Evolutionary conservation across 257 asterid genomes (phyloP).

Genomic region (Solanum lignicaule): DNA sequence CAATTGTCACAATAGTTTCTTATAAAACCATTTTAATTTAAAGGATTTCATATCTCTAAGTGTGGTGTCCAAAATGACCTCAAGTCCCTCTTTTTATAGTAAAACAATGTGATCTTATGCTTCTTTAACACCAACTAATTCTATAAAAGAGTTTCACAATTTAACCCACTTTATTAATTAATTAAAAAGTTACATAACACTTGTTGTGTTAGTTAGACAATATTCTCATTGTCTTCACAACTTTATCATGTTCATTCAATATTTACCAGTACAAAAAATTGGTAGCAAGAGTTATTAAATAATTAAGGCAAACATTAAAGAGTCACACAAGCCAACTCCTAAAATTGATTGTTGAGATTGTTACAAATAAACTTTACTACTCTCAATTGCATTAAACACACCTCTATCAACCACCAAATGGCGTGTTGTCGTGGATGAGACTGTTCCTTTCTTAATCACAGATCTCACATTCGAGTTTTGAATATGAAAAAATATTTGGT

Average conservation of each 20-base stretch:
- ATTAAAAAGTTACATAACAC: neutral
- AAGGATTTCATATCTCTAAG: neutral
- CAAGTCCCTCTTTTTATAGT: neutral
- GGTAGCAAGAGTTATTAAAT: neutral
- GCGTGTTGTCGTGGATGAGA: no score
- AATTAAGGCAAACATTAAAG: neutral
- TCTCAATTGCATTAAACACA: neutral
- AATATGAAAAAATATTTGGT: no score
- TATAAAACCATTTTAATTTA: no score
- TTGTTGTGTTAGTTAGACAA: neutral
- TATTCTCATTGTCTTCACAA: neutral
- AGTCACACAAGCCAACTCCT: neutral
- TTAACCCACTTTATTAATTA: neutral
- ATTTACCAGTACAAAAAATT: neutral
- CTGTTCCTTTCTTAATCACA: no score
- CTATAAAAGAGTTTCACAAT: neutral
- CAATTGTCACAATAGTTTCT: neutral
- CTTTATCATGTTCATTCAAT: neutral
- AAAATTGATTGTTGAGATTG: neutral
- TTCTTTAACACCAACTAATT: neutral
- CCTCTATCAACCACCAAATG: neutral
- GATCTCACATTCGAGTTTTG: no score
- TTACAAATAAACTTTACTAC: neutral
- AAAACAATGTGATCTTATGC: neutral
- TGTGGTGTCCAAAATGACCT: neutral